These are phyloP conservation scores for Chrysochromulina tobinii DNA, from an alignment of 78 protist genomes.

Conservation along the genomic window DNA sequence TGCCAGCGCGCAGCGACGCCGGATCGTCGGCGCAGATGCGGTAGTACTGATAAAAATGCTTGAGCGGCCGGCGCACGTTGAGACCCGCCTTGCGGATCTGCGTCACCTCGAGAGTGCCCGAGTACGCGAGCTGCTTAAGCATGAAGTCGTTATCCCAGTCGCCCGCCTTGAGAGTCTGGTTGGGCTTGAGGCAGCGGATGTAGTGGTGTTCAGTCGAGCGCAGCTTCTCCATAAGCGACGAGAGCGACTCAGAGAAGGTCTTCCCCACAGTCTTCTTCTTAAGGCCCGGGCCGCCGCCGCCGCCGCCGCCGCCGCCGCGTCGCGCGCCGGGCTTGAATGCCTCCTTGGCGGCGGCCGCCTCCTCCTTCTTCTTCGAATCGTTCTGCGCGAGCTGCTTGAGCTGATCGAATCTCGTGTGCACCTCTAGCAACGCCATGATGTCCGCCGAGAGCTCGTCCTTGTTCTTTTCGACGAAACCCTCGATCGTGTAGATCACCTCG, in stretches of 20 bases:
- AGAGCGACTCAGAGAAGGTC: constrained; percentile 33
- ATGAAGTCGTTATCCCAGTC: neutral
- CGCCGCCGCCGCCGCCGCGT: neutral
- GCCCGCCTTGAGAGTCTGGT: constrained; percentile 9
- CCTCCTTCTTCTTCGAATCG: neutral
- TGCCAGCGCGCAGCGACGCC: neutral
- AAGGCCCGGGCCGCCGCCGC: neutral
- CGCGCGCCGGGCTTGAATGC: neutral
- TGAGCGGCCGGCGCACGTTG: constrained; percentile 7
- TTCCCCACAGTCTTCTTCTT: neutral
- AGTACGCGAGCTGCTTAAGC: neutral
- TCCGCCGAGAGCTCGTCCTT: constrained; percentile 61
- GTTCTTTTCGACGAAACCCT: constrained; percentile 84
- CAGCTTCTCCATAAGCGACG: constrained; percentile 59
- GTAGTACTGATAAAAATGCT: constrained; percentile 13
- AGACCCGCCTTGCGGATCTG: neutral
- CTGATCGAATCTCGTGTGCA: neutral
- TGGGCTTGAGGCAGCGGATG: constrained; percentile 90
- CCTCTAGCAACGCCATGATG: neutral
- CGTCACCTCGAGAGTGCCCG: neutral
- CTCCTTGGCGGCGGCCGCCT: neutral
- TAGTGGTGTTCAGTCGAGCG: constrained; percentile 79
- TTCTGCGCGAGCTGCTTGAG: neutral
- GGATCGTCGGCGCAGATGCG: neutral
- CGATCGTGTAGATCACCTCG: constrained; percentile 76